A percentile compares a stretch with the other conserved stretches of the same genome.
Conservation (phyloP, 1,284 basidiomycete genomes). For the Thelephora terrestris region DNA sequence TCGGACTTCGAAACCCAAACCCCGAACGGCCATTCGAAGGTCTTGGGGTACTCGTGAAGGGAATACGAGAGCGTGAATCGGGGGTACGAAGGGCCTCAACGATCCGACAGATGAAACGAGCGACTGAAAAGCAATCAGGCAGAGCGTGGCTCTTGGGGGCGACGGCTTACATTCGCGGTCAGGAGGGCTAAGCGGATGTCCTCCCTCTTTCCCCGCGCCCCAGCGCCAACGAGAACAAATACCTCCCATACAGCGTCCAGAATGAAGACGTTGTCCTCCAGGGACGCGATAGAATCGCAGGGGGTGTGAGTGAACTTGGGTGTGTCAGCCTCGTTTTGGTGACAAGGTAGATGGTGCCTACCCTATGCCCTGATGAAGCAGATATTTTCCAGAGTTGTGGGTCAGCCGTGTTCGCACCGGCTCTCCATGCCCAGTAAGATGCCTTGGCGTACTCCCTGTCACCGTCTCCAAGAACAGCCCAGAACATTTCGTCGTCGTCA, state of each 20-base stretch:
- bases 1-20: conserved; percentile 47
- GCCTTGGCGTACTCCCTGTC: conserved; percentile 50
- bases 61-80: conserved; percentile 59
- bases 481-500: conserved; percentile 66
- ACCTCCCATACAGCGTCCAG: conserved; percentile 69
- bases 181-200: conserved; percentile 53
- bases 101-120: conserved; percentile 39
- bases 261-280: conserved; percentile 41
- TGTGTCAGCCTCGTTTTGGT: conserved; percentile 21
- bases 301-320: conserved; percentile 9
- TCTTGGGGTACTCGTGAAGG: conserved; percentile 66
- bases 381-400: conserved; percentile 37
- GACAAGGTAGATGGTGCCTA: not conserved
- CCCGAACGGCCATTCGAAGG: conserved; percentile 52
- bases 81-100: conserved; percentile 53
- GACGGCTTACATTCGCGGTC: conserved; percentile 37
- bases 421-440: conserved; percentile 70
- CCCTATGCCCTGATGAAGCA: conserved; percentile 7
- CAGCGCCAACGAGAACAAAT: conserved; percentile 61
- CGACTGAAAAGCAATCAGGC: conserved; percentile 27
- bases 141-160: conserved; percentile 1
- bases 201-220: conserved; percentile 45
- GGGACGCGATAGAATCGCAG: conserved; percentile 21
- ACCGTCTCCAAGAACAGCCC: conserved; percentile 69
- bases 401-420: conserved; percentile 24